Base-by-base conservation (phyloP, 2,329 filamentous ascomycete species). In the Colletotrichum sp. region DNA sequence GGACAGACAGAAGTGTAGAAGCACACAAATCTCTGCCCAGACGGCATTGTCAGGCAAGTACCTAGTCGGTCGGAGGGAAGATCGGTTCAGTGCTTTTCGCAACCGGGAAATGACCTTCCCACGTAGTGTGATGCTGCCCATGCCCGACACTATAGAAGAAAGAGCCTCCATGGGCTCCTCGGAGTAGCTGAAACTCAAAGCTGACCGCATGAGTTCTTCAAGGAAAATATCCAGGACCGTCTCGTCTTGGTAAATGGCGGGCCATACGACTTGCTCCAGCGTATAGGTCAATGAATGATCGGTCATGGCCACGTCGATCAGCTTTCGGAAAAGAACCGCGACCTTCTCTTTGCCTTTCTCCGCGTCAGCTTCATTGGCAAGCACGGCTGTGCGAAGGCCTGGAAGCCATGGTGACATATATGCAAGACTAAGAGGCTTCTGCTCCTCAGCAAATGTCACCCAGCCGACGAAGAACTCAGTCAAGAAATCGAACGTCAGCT, bases 381-480 rank as follows among this genome's bases (percentile, higher is more conserved):
- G 84, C 5, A 94, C 86, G 71, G 89, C 88, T 4, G 89, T 91
- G 64, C 92, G 89, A 38, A 94, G 83, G 15, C 92, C 90, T 8
- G 90, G 87, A 48, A 94, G 85, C 93, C 93, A 94, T 3, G 93
- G 93, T 8, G 92, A 91, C 90, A 94, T 93, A 80, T 94, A 94
- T 8, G 92, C 90, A 34, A 94, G 86, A 78, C 92, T 93, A 28
- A 94, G 81, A 1, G 92, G 91, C 78, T 93, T 92, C 80, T 94
- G 93, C 72, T 93, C 90, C 38, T 93, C 90, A 2, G 91, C 89
- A 79, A 94, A 92, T 79, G 92, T 93, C 78, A 93, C 92, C 93
- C 93, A 94, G 21, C 92, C 92, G 28, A 93, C 91, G 74, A 94
- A 94, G 80, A 94, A 94, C 79, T 94, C 93, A n/a, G 92, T 93